Conservation (phyloP, 192 early-diverging fungal genomes). For the Lunasporangiospora selenospora region DNA sequence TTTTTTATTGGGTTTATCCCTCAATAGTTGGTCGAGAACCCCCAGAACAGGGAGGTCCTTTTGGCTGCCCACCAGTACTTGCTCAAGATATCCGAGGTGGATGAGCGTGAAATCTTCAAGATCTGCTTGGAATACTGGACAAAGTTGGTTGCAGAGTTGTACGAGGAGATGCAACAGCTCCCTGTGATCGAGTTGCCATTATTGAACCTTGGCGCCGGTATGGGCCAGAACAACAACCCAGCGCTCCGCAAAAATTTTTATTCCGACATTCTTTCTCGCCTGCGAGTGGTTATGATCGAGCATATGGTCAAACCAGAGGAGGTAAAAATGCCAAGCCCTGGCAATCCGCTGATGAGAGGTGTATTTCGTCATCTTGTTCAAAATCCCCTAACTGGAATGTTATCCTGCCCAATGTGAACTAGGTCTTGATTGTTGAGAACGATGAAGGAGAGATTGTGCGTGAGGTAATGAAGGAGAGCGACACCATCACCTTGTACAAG, state of each 20-base stretch:
- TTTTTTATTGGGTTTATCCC: constrained; percentile 9
- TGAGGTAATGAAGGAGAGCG: constrained; percentile 96
- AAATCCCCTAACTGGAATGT: neutral
- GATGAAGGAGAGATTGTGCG: constrained; percentile 99
- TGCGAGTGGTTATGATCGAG: constrained; percentile 98
- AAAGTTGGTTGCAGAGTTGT: constrained; percentile 87
- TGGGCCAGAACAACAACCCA: constrained; percentile 49
- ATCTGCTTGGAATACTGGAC: constrained; percentile 98
- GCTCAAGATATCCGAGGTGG: constrained; percentile 88
- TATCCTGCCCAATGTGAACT: neutral
- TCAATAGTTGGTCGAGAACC: constrained; percentile 63
- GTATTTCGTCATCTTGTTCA: neutral
- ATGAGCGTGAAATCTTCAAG: constrained; percentile 98
- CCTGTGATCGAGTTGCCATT: constrained; percentile 60
- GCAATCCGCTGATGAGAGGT: neutral
- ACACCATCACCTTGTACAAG: constrained; percentile 98
- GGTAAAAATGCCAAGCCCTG: constrained; percentile 46
- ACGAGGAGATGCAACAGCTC: constrained; percentile 80
- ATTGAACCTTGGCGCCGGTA: constrained; percentile 63
- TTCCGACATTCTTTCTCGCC: constrained; percentile 77
- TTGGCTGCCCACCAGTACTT: constrained; percentile 89
- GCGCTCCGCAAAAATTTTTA: constrained; percentile 83
- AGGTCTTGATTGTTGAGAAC: constrained; percentile 96
- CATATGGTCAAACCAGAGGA: constrained; percentile 99
- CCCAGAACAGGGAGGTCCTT: constrained; percentile 60